Evolutionary conservation across 2,329 filamentous ascomycete species (phyloP).

Genomic region (Cladosporium sphaerospermum): DNA sequence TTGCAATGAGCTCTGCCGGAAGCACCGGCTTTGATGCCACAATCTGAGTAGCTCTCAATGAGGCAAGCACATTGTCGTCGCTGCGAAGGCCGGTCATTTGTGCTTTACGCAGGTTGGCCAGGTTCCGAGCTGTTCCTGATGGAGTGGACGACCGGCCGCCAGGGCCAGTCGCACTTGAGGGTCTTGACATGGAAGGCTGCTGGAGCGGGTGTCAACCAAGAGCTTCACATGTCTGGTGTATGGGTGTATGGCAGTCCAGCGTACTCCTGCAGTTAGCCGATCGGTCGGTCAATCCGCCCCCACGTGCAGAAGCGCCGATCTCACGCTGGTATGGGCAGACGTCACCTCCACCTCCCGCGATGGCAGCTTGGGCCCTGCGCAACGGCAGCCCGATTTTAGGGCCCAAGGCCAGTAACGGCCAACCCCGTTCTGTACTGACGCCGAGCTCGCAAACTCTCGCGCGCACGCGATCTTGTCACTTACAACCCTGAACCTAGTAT

Average conservation of each 20-base stretch:
- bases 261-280: no score
- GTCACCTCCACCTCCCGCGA: no score
- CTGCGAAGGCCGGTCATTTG: constrained; percentile 22
- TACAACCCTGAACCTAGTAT: constrained; percentile 2
- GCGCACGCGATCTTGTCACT: neutral
- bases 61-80: constrained; percentile 56
- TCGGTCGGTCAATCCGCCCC: neutral
- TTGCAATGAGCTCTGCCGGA: constrained; percentile 85
- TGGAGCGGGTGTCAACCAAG: neutral
- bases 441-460: neutral
- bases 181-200: constrained; percentile 6
- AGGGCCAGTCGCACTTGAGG: constrained; percentile 9
- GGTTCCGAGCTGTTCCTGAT: constrained; percentile 14
- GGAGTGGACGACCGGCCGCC: constrained; percentile 10
- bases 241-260: no score
- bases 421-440: neutral
- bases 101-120: constrained; percentile 24
- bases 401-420: neutral
- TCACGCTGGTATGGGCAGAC: neutral
- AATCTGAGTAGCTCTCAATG: constrained; percentile 75
- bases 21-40: constrained; percentile 69
- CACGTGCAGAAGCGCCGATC: neutral
- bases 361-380: no score
- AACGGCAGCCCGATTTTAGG: no score
- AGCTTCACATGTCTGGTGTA: constrained; percentile 2